These are phyloP conservation scores for Echeveria elegans DNA, from an alignment of 164 flowering plant species.

Conservation along the genomic window DNA sequence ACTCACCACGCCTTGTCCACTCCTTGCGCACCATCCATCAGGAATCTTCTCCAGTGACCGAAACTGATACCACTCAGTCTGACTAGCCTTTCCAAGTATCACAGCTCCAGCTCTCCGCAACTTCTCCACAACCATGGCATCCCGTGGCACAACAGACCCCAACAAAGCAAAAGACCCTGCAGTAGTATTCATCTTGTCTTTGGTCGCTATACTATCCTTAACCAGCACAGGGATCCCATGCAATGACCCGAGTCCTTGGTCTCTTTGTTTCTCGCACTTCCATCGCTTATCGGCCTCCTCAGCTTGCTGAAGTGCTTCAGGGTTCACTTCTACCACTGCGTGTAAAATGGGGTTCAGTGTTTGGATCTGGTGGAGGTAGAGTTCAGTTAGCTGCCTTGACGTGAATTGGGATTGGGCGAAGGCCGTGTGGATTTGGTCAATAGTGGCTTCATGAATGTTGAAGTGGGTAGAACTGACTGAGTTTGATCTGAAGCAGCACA, in stretches of 20 bases:
- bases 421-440: constrained; percentile 34
- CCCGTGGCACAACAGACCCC: constrained; percentile 34
- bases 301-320: constrained; percentile 39
- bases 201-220: constrained; percentile 26
- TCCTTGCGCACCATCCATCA: constrained; percentile 25
- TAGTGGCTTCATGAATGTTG: constrained; percentile 38
- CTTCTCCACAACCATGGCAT: constrained; percentile 39
- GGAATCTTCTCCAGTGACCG: constrained; percentile 13
- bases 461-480: constrained; percentile 7
- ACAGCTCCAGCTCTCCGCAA: constrained; percentile 43
- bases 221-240: constrained; percentile 53
- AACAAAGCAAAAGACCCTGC: constrained; percentile 46
- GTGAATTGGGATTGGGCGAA: constrained; percentile 38
- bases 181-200: constrained; percentile 42
- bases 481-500: neutral
- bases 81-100: constrained; percentile 37
- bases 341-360: constrained; percentile 32
- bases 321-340: constrained; percentile 55
- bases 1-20: constrained; percentile 31
- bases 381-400: constrained; percentile 39
- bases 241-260: constrained; percentile 11
- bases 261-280: constrained; percentile 12
- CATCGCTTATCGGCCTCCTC: constrained; percentile 37
- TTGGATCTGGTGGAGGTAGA: constrained; percentile 29
- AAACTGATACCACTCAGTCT: constrained; percentile 27